phyloP scores from a whole-genome alignment of 768 basidiomycete genomes.

The Mycena rebaudengoi region DNA sequence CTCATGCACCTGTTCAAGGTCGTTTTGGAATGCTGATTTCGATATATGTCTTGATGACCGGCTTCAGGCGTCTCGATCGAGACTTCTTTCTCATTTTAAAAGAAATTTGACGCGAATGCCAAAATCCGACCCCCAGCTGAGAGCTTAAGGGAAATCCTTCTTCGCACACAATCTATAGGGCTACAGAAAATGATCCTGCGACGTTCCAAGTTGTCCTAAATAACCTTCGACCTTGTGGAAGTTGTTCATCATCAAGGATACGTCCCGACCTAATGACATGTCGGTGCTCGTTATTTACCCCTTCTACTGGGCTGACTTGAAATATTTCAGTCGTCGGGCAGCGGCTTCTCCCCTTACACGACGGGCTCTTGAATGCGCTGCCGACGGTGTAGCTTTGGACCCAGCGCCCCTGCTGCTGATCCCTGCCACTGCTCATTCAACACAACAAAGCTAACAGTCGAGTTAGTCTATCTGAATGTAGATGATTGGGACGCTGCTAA shows the following conservation, averaged over 20 bases:
- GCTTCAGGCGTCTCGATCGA: constrained; percentile 48
- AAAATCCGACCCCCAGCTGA: constrained; percentile 40
- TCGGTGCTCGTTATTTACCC: constrained; percentile 40
- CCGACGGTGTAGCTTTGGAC: constrained; percentile 56
- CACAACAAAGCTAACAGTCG: constrained; percentile 66
- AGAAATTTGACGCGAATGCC: constrained; percentile 49
- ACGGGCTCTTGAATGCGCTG: constrained; percentile 59
- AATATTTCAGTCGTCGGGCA: constrained; percentile 61
- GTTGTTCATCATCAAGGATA: constrained; percentile 63
- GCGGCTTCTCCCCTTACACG: constrained; percentile 61
- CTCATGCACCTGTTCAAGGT: constrained; percentile 69
- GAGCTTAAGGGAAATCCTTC: constrained; percentile 54
- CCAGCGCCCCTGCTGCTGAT: constrained; percentile 65
- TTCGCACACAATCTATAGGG: constrained; percentile 62
- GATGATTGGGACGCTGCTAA: constrained; percentile 2
- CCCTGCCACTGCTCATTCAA: constrained; percentile 59
- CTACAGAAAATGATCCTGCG: constrained; percentile 57
- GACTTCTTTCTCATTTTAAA: constrained; percentile 65
- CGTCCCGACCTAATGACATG: constrained; percentile 61
- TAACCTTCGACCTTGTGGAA: constrained; percentile 64
- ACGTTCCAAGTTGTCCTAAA: constrained; percentile 61
- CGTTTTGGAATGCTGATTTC: neutral
- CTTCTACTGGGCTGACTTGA: constrained; percentile 14
- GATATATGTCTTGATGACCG: neutral
- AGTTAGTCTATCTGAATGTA: constrained; percentile 43